Conservation (phyloP, 2,329 filamentous ascomycete species). For the Aureobasidium sp. region DNA sequence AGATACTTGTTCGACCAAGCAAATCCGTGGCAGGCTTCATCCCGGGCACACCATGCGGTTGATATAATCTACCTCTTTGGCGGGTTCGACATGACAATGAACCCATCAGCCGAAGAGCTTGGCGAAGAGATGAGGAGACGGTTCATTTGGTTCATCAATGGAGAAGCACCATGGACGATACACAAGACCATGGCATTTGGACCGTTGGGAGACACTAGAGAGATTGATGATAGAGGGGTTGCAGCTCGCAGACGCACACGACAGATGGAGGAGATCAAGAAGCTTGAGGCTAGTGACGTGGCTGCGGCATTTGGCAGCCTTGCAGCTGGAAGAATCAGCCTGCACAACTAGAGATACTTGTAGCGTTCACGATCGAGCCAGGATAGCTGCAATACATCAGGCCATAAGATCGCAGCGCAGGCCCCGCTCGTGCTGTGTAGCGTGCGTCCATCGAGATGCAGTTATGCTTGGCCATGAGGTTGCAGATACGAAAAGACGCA, state of each 20-base stretch:
- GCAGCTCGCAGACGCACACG: slow-evolving; percentile 26
- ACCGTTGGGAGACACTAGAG: slow-evolving; percentile 29
- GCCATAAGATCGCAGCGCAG: neutral
- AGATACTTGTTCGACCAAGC: slow-evolving; percentile 37
- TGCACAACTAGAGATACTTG: slow-evolving; percentile 18
- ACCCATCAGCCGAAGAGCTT: slow-evolving; percentile 26
- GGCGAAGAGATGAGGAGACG: slow-evolving; percentile 31
- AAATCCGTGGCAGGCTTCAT: slow-evolving; percentile 41
- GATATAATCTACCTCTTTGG: slow-evolving; percentile 40
- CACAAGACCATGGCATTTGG: slow-evolving; percentile 31
- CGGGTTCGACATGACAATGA: slow-evolving; percentile 30
- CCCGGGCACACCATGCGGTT: slow-evolving; percentile 39
- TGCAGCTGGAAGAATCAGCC: slow-evolving; percentile 34
- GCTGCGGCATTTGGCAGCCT: slow-evolving; percentile 25
- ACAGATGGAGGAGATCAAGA: slow-evolving; percentile 24
- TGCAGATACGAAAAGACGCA: neutral
- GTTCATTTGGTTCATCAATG: slow-evolving; percentile 34
- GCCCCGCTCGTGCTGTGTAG: slow-evolving; percentile 1
- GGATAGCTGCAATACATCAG: neutral
- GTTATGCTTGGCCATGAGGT: neutral
- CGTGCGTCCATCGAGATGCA: neutral
- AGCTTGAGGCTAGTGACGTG: slow-evolving; percentile 24
- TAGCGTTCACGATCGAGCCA: neutral
- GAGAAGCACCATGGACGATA: slow-evolving; percentile 29
- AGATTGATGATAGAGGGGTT: slow-evolving; percentile 26